Evolutionary conservation across 257 asterid species (phyloP), one percentile per base, ranked within the genome.

Genomic region (Solanum paucissectum): DNA sequence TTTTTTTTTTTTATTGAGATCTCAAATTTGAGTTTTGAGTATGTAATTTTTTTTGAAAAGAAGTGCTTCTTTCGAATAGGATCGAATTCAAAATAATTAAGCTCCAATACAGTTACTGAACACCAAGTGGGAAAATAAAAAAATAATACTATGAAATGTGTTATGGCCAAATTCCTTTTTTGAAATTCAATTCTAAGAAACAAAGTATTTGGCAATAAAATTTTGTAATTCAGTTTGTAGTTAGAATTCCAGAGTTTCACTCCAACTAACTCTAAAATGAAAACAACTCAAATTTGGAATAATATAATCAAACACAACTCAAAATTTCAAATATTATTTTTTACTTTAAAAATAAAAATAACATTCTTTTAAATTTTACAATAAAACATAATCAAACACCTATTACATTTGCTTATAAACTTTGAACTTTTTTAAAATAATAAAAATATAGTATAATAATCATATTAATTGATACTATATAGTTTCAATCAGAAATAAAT

Each of bases 41-140:
- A 52, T 6, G 9, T 0, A 52, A 6, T 6, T 18, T 2, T 16
- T 52, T 5, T 0, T 9, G 1, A 2, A 0, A 49, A 14, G 0
- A 52, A 6, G 2, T 52, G 0, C 23, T 18, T 18, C 1, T 0
- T 16, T 52, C 21, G 2, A 49, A 5, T 52, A 16, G 2, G 1
- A 52, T 52, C 0, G 0, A 52, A 52, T 16, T 16, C 1, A 6
- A 52, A 52, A 52, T 52, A 52, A 6, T 6, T 0, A 0, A 16
- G 1, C 1, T 18, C 6, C 2, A 52, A 6, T 6, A 46, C 55
- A 52, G 1, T 7, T 52, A 52, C 0, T 7, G 2, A 18, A 52
- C 1, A 52, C 4, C n/a, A 52, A 2, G 10, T 18, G 4, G 1
- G 0, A 52, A 52, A 49, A 0, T 5, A 2, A 16, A 52, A 49